Conservation (phyloP, 805 yeast species). For the Peterozyma toletana region DNA sequence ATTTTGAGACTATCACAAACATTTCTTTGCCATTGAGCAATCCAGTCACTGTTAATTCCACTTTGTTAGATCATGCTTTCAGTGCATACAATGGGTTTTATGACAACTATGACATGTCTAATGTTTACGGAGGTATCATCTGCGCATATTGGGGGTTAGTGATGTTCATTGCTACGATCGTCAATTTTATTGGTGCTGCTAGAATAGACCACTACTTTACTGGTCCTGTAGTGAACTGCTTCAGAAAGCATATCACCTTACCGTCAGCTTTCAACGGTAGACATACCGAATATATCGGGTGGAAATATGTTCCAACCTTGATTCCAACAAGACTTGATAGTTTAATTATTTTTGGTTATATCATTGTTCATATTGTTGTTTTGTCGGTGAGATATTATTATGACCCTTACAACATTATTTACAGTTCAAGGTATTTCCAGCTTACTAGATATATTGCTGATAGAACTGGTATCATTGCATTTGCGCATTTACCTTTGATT, state of each 20-base stretch:
- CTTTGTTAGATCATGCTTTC: slow-evolving; percentile 1
- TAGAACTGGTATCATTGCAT: slow-evolving; percentile 34
- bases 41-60: slow-evolving; percentile 12
- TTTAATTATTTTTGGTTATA: slow-evolving; percentile 17
- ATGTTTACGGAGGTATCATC: slow-evolving; percentile 26
- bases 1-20: slow-evolving; percentile 3
- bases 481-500: slow-evolving; percentile 30
- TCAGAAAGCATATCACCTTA: slow-evolving; percentile 26
- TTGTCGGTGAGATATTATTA: slow-evolving; percentile 12
- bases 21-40: slow-evolving; percentile 6
- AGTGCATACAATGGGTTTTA: slow-evolving; percentile 12
- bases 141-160: slow-evolving; percentile 31
- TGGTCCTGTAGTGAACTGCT: slow-evolving; percentile 22
- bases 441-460: slow-evolving; percentile 9
- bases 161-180: slow-evolving; percentile 25
- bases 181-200: slow-evolving; percentile 20
- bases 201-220: slow-evolving; percentile 21
- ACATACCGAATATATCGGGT: slow-evolving; percentile 10
- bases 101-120: slow-evolving; percentile 18
- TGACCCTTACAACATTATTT: slow-evolving; percentile 5
- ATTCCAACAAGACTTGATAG: slow-evolving; percentile 27
- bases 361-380: slow-evolving; percentile 17
- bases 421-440: not conserved
- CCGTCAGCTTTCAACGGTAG: slow-evolving; percentile 29
- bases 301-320: slow-evolving; percentile 11